Percentiles rank a stretch among this genome's conserved stretches.
Evolutionary conservation across 2,329 filamentous ascomycete genomes (phyloP).

Genomic region (Ophiostoma montium): DNA sequence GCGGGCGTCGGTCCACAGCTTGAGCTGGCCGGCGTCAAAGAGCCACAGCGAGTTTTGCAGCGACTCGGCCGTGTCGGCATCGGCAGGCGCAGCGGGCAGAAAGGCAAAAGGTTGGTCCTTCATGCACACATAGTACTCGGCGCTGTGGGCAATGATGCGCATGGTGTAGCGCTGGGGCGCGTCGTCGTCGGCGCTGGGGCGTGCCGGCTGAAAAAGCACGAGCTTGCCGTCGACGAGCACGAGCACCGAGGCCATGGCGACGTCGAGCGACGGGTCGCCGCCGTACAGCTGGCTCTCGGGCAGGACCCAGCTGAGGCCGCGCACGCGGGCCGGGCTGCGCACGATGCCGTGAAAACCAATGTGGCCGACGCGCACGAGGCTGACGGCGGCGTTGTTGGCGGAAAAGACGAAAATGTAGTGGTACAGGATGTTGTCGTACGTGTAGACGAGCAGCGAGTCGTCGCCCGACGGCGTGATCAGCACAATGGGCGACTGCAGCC

Average conservation of each 20-base stretch:
- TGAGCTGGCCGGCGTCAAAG: slow-evolving; percentile 76
- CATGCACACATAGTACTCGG: slow-evolving; percentile 90
- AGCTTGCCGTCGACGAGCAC: slow-evolving; percentile 97
- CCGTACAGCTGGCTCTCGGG: slow-evolving; percentile 80
- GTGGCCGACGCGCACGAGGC: slow-evolving; percentile 85
- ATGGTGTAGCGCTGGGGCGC: slow-evolving; percentile 94
- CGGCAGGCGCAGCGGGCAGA: background rate
- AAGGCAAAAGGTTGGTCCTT: slow-evolving; percentile 55
- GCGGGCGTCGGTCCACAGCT: slow-evolving; percentile 78
- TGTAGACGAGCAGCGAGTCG: slow-evolving; percentile 91
- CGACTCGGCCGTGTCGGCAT: slow-evolving; percentile 23
- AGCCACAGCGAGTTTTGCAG: slow-evolving; percentile 85
- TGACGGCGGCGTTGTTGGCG: slow-evolving; percentile 49
- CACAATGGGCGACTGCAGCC: slow-evolving; percentile 73
- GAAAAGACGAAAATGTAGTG: slow-evolving; percentile 74
- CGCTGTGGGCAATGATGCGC: slow-evolving; percentile 88
- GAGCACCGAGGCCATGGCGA: slow-evolving; percentile 80
- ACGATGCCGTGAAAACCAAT: slow-evolving; percentile 97
- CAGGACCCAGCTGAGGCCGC: slow-evolving; percentile 88
- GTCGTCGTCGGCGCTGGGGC: slow-evolving; percentile 64
- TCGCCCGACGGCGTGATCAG: slow-evolving; percentile 79
- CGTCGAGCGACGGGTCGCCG: slow-evolving; percentile 90
- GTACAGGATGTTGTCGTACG: slow-evolving; percentile 88
- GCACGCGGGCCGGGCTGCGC: slow-evolving; percentile 77
- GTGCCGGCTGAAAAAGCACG: slow-evolving; percentile 75